A percentile compares a stretch with the other conserved stretches of the same genome.
These are phyloP conservation scores for Lasiodiplodia hormozganensis DNA, from an alignment of 2,329 filamentous ascomycete genomes.

Conservation along the genomic window DNA sequence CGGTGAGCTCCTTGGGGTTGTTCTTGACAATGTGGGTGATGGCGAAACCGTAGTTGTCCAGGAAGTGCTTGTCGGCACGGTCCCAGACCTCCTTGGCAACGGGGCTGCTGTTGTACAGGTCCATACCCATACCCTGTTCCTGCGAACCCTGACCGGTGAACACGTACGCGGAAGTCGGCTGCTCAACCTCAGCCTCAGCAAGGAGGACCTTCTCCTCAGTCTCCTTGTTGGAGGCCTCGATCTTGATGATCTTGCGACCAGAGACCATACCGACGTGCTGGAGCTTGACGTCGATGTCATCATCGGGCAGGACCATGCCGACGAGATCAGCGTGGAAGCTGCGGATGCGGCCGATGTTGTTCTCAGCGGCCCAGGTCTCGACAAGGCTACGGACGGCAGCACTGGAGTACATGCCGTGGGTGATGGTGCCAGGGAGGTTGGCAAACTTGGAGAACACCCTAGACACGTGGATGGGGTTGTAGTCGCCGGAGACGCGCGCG, in stretches of 20 bases:
- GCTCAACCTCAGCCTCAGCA: constrained; percentile 96
- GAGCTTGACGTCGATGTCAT: constrained; percentile 91
- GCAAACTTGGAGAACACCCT: constrained; percentile 96
- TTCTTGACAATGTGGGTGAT: constrained; percentile 99
- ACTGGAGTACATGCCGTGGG: constrained; percentile 99
- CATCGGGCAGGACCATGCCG: constrained; percentile 98
- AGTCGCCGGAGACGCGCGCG: constrained; percentile 95
- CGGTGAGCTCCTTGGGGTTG: constrained; percentile 98
- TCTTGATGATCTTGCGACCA: constrained; percentile 99
- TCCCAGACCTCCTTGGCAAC: constrained; percentile 98
- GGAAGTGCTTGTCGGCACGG: constrained; percentile 89
- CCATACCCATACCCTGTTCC: constrained; percentile 99
- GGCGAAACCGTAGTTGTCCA: constrained; percentile 96
- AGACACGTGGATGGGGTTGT: constrained; percentile 98
- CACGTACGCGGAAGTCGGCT: constrained; percentile 94
- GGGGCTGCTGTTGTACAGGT: constrained; percentile 89
- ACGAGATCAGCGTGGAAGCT: constrained; percentile 97
- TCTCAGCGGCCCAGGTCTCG: constrained; percentile 98
- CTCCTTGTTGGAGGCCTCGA: constrained; percentile 94
- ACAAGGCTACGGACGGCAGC: constrained; percentile 94
- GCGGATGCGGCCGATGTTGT: constrained; percentile 94
- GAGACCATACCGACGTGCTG: constrained; percentile 98
- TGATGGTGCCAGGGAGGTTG: constrained; percentile 94
- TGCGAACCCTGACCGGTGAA: constrained; percentile 99
- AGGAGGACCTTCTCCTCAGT: constrained; percentile 95